phyloP scores from a whole-genome alignment of 176 grass and related monocot species.

The Tillandsia leiboldiana region DNA sequence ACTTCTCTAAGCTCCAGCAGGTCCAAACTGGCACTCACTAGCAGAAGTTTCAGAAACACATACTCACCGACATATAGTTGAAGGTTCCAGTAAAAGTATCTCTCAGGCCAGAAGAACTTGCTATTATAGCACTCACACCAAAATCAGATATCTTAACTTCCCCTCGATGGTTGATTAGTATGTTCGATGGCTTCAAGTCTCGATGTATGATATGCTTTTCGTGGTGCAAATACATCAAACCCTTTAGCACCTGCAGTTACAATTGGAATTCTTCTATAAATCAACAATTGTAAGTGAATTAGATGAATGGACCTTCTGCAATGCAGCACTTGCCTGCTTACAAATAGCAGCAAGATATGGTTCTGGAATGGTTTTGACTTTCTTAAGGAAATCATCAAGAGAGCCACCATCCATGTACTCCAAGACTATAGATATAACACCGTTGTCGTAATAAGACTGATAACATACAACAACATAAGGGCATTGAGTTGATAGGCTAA shows the following conservation, averaged over 20 bases:
- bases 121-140: constrained; percentile 84
- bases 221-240: constrained; percentile 70
- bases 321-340: constrained; percentile 77
- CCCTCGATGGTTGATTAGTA: constrained; percentile 89
- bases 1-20: too few relatives aligned
- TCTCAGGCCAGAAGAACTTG: constrained; percentile 64
- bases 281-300: neutral
- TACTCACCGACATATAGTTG: constrained; percentile 94
- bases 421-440: constrained; percentile 80
- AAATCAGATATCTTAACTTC: constrained; percentile 99
- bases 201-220: constrained; percentile 77
- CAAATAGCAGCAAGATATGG: constrained; percentile 86
- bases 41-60: neutral
- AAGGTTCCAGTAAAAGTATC: constrained; percentile 78
- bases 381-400: constrained; percentile 68
- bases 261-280: too few relatives aligned
- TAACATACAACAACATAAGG: constrained; percentile 56
- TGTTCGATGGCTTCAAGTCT: constrained; percentile 96
- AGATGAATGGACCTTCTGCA: constrained; percentile 5
- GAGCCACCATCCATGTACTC: constrained; percentile 98
- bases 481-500: constrained; percentile 72
- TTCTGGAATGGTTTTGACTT: constrained; percentile 77
- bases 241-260: constrained; percentile 50
- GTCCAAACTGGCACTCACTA: constrained; percentile 1
- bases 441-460: constrained; percentile 92